These are phyloP conservation scores for Areca catechu DNA, from an alignment of 176 grass and related monocot genomes.

Conservation along the genomic window DNA sequence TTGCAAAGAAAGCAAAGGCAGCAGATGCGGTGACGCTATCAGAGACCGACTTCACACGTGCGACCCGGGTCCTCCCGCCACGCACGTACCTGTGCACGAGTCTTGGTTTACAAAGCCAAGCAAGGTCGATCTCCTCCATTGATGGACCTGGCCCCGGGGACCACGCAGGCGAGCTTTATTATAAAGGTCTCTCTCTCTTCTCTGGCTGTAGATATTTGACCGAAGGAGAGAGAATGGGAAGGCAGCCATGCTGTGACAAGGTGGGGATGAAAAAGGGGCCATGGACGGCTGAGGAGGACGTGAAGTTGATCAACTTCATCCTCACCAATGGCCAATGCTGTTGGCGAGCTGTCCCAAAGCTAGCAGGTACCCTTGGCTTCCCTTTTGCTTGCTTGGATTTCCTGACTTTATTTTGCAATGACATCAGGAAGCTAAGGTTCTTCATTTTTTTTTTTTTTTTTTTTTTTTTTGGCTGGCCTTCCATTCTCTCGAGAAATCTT, in stretches of 20 bases:
- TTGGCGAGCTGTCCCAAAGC: slow-evolving; percentile 23
- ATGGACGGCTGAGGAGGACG: slow-evolving; percentile 24
- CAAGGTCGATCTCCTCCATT: too few species aligned
- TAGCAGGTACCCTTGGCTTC: slow-evolving; percentile 6
- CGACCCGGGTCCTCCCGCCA: background rate
- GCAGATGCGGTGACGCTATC: background rate
- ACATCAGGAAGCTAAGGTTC: too few species aligned
- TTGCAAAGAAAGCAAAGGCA: background rate
- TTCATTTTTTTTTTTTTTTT: too few species aligned
- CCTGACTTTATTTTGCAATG: too few species aligned
- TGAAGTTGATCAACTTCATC: slow-evolving; percentile 21
- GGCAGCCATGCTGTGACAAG: slow-evolving; percentile 21
- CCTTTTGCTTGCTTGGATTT: too few species aligned
- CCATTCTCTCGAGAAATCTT: too few species aligned
- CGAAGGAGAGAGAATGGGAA: slow-evolving; percentile 10
- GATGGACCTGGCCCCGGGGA: too few species aligned
- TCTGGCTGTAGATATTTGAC: background rate
- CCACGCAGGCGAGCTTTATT: too few species aligned
- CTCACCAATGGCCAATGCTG: slow-evolving; percentile 12
- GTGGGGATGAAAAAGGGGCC: slow-evolving; percentile 19
- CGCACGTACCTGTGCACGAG: too few species aligned
- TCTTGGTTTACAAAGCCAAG: background rate
- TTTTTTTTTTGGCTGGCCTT: too few species aligned
- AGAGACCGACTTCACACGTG: background rate
- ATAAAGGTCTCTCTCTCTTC: background rate